phyloP scores from a whole-genome alignment of 345 rosid genomes.

The Bruguiera parviflora region DNA sequence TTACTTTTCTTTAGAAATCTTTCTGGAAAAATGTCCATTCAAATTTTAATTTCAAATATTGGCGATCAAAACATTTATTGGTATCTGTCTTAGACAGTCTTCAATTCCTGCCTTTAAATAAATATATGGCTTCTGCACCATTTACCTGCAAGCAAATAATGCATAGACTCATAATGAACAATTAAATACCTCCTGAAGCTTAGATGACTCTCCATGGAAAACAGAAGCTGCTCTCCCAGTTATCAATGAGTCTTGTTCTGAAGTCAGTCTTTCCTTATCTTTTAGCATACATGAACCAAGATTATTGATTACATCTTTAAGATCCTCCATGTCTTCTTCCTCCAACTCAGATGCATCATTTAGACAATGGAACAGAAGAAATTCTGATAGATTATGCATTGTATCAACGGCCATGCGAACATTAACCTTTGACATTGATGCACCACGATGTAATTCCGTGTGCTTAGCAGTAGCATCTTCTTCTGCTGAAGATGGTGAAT shows the following conservation, averaged over 20 bases:
- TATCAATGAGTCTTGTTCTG: slow-evolving; percentile 29
- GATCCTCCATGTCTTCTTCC: slow-evolving; percentile 48
- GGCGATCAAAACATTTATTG: too few relatives aligned
- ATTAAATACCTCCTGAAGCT: slow-evolving; percentile 46
- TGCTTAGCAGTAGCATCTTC: slow-evolving; percentile 27
- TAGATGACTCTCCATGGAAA: slow-evolving; percentile 22
- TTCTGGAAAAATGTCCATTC: too few relatives aligned
- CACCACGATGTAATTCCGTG: slow-evolving; percentile 20
- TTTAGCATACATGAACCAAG: slow-evolving; percentile 49
- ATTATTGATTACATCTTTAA: slow-evolving; percentile 55
- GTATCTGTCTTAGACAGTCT: too few relatives aligned
- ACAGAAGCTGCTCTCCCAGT: slow-evolving; percentile 21
- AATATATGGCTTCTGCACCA: not conserved
- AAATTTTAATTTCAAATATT: not conserved
- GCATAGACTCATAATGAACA: not conserved
- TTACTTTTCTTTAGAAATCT: too few relatives aligned
- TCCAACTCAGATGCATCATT: slow-evolving; percentile 46
- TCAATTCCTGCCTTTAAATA: not conserved
- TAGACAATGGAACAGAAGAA: slow-evolving; percentile 60
- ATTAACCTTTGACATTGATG: slow-evolving; percentile 29
- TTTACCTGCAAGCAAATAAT: not conserved
- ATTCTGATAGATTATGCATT: slow-evolving; percentile 64
- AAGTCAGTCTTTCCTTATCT: slow-evolving; percentile 26
- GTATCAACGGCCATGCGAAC: slow-evolving; percentile 42
- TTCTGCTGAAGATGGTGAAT: slow-evolving; percentile 41